Evolutionary conservation across 2,329 filamentous ascomycete genomes (phyloP).

Genomic region (Mycosphaerelloides madeirae): DNA sequence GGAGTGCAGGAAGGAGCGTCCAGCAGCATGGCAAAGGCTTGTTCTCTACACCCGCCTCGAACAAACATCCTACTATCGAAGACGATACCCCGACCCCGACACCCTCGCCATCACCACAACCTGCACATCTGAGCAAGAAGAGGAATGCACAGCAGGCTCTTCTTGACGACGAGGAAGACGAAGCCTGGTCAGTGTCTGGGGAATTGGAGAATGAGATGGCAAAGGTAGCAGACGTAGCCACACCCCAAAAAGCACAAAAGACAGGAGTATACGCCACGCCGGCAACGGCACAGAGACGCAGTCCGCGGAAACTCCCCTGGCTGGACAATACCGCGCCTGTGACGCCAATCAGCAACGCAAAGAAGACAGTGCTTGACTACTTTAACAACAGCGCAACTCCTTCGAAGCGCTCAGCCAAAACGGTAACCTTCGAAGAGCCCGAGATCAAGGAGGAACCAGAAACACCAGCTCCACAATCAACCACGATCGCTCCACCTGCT

Average conservation of each 20-base stretch:
- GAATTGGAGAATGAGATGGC: conserved; percentile 33
- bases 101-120: conserved; percentile 8
- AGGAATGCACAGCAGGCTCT: conserved; percentile 24
- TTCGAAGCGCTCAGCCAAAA: conserved; percentile 13
- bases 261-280: conserved; percentile 38
- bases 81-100: conserved; percentile 14
- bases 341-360: conserved; percentile 28
- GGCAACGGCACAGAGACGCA: conserved; percentile 25
- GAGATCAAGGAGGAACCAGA: conserved; percentile 1
- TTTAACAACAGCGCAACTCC: conserved; percentile 22
- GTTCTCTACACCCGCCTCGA: background rate
- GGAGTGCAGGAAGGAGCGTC: conserved; percentile 10
- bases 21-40: conserved; percentile 5
- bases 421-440: conserved; percentile 1
- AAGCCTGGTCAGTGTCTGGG: conserved; percentile 28
- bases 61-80: background rate
- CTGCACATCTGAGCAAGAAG: conserved; percentile 25
- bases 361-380: conserved; percentile 20
- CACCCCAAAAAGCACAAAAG: conserved; percentile 39
- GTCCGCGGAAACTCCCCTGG: conserved; percentile 38
- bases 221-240: conserved; percentile 25
- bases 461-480: conserved; percentile 2
- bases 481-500: conserved; percentile 1
- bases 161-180: conserved; percentile 29
- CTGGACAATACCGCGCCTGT: conserved; percentile 21